A percentile compares a stretch with the other conserved stretches of the same genome.
phyloP scores from a whole-genome alignment of 768 basidiomycete species.

The Mycena alexandri region DNA sequence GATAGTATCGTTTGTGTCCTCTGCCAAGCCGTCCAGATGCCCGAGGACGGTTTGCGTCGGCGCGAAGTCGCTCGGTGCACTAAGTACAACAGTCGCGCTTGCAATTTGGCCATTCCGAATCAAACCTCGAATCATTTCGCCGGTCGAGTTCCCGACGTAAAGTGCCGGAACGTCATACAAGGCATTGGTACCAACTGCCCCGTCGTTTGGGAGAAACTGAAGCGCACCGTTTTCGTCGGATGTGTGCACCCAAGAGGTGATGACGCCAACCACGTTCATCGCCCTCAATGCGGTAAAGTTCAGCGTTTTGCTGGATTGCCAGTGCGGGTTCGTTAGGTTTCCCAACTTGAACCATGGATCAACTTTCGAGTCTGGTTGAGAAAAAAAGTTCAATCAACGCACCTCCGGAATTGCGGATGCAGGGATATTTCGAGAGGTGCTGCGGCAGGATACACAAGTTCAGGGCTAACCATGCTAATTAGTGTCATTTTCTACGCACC shows the following conservation, averaged over 20 bases:
- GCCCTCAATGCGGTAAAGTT: slow-evolving; percentile 40
- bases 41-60: slow-evolving; percentile 43
- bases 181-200: slow-evolving; percentile 36
- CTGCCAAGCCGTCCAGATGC: slow-evolving; percentile 41
- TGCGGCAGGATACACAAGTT: slow-evolving; percentile 11
- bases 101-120: slow-evolving; percentile 37
- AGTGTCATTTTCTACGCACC: slow-evolving; percentile 31
- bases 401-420: slow-evolving; percentile 46
- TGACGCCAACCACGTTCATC: slow-evolving; percentile 42
- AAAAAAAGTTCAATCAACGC: background rate
- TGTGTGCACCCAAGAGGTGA: slow-evolving; percentile 46
- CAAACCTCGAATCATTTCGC: slow-evolving; percentile 43
- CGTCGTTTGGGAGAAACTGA: slow-evolving; percentile 48
- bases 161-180: slow-evolving; percentile 48
- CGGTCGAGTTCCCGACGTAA: slow-evolving; percentile 48
- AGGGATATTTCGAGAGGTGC: slow-evolving; percentile 43
- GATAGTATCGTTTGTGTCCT: slow-evolving; percentile 39
- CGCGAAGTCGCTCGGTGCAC: slow-evolving; percentile 44
- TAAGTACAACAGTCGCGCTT: slow-evolving; percentile 45
- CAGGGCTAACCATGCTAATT: background rate
- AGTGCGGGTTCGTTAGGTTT: slow-evolving; percentile 49
- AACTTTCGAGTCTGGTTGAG: background rate
- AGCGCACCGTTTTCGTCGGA: slow-evolving; percentile 47
- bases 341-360: slow-evolving; percentile 38
- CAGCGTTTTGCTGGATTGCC: slow-evolving; percentile 47